Evolutionary conservation across 2,329 filamentous ascomycete species (phyloP).

Genomic region (Aspergillus fijiensis): DNA sequence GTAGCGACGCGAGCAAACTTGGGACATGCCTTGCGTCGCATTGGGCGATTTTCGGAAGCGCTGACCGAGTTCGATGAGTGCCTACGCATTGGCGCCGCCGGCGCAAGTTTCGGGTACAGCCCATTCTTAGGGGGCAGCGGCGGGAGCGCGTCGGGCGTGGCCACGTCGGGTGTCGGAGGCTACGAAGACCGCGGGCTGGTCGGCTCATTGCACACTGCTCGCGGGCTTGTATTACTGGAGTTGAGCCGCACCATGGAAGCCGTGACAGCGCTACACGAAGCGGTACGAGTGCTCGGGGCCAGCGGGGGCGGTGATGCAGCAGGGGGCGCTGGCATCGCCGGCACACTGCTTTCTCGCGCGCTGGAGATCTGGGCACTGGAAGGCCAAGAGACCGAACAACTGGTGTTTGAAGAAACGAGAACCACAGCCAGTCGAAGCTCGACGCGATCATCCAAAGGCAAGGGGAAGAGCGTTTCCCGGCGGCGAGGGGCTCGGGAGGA

Average conservation of each 20-base stretch:
- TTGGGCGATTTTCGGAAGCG: slow-evolving; percentile 67
- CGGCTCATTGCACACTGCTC: slow-evolving; percentile 48
- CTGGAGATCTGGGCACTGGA: slow-evolving; percentile 49
- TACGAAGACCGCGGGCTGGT: slow-evolving; percentile 49
- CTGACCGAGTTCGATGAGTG: slow-evolving; percentile 84
- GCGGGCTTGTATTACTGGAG: slow-evolving; percentile 81
- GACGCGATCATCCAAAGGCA: slow-evolving; percentile 27
- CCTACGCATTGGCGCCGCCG: slow-evolving; percentile 71
- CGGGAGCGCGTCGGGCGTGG: slow-evolving; percentile 34
- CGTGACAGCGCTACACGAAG: slow-evolving; percentile 76
- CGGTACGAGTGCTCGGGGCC: slow-evolving; percentile 47
- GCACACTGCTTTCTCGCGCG: slow-evolving; percentile 46
- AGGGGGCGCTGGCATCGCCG: slow-evolving; percentile 48
- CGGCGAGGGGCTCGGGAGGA: slow-evolving; percentile 26
- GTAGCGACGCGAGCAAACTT: slow-evolving; percentile 83
- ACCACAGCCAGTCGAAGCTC: slow-evolving; percentile 22
- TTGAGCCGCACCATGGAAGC: slow-evolving; percentile 73
- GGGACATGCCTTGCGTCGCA: slow-evolving; percentile 78
- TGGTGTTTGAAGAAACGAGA: slow-evolving; percentile 18
- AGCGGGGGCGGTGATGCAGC: slow-evolving; percentile 49
- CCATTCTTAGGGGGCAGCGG: slow-evolving; percentile 54
- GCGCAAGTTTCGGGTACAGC: slow-evolving; percentile 74
- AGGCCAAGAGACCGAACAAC: slow-evolving; percentile 29
- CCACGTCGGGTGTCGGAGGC: slow-evolving; percentile 44
- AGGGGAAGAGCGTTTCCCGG: slow-evolving; percentile 21